phyloP scores from a whole-genome alignment of 164 flowering plant species.

The Kingdonia uniflora region DNA sequence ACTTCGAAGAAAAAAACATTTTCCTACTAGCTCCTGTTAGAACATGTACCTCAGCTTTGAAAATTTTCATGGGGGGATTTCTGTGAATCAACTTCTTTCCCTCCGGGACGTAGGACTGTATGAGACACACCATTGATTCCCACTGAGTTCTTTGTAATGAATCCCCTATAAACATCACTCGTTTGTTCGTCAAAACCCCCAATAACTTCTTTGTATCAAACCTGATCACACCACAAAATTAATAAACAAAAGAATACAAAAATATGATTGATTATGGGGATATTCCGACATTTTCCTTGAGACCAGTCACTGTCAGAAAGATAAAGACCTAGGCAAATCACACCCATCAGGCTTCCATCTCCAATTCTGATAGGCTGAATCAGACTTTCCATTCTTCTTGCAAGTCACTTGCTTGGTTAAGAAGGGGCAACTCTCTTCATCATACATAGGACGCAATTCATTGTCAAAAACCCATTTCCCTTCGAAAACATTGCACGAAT shows the following conservation, averaged over 20 bases:
- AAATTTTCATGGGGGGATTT: constrained; percentile 69
- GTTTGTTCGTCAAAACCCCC: constrained; percentile 52
- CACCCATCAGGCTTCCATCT: constrained; percentile 84
- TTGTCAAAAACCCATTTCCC: constrained; percentile 82
- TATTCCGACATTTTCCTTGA: too few species aligned
- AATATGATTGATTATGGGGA: too few species aligned
- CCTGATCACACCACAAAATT: constrained; percentile 20
- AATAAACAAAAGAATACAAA: too few species aligned
- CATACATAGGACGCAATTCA: constrained; percentile 47
- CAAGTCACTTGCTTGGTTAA: constrained; percentile 75
- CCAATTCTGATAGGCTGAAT: constrained; percentile 82
- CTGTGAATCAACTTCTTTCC: constrained; percentile 54
- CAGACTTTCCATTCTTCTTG: constrained; percentile 72
- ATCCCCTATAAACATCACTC: constrained; percentile 77
- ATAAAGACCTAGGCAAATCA: constrained; percentile 58
- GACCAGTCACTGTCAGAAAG: too few species aligned
- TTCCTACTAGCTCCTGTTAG: too few species aligned
- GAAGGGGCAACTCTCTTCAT: constrained; percentile 62
- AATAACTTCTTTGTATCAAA: constrained; percentile 56
- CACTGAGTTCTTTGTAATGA: constrained; percentile 72
- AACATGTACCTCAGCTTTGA: constrained; percentile 52
- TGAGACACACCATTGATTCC: constrained; percentile 71
- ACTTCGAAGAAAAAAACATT: too few species aligned
- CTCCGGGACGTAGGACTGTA: constrained; percentile 56
- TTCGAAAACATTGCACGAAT: constrained; percentile 52